These are phyloP conservation scores for Kodamaea alishanica DNA, from an alignment of 1,139 yeast genomes.

Conservation along the genomic window DNA sequence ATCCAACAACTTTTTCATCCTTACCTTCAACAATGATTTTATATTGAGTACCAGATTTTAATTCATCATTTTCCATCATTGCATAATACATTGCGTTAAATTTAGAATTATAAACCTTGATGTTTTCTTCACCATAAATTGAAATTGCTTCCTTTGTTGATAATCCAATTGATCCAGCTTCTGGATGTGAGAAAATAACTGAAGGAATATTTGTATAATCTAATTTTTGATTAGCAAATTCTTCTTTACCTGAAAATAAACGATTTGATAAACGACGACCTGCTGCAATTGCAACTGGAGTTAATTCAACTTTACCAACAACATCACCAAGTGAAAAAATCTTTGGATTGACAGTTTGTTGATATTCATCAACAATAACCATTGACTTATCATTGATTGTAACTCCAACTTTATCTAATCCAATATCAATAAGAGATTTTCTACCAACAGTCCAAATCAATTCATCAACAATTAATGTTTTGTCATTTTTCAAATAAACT, in stretches of 20 bases:
- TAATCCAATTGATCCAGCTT: slow-evolving; percentile 90
- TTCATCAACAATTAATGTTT: slow-evolving; percentile 66
- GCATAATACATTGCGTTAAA: slow-evolving; percentile 94
- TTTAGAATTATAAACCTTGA: slow-evolving; percentile 77
- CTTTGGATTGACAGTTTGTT: slow-evolving; percentile 68
- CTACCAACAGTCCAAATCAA: slow-evolving; percentile 95
- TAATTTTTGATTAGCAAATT: slow-evolving; percentile 64
- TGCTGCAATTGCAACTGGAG: slow-evolving; percentile 98
- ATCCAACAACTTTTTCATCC: slow-evolving; percentile 91
- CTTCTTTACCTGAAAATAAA: slow-evolving; percentile 72
- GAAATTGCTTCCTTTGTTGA: slow-evolving; percentile 72
- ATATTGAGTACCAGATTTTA: slow-evolving; percentile 85
- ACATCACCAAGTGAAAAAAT: slow-evolving; percentile 92
- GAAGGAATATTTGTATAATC: slow-evolving; percentile 87
- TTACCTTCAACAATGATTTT: slow-evolving; percentile 74
- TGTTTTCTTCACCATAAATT: slow-evolving; percentile 73
- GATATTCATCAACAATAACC: slow-evolving; percentile 80
- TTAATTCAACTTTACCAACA: slow-evolving; percentile 83
- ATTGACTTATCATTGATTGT: slow-evolving; percentile 54
- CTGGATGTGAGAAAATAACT: slow-evolving; percentile 94
- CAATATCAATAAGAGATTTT: slow-evolving; percentile 67
- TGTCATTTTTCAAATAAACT: slow-evolving; percentile 54
- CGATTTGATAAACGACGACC: slow-evolving; percentile 93
- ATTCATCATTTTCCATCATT: slow-evolving; percentile 59
- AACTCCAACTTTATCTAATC: slow-evolving; percentile 73